These are phyloP conservation scores for Colletotrichum ledebouriae DNA, from an alignment of 2,329 filamentous ascomycete species.

Conservation along the genomic window DNA sequence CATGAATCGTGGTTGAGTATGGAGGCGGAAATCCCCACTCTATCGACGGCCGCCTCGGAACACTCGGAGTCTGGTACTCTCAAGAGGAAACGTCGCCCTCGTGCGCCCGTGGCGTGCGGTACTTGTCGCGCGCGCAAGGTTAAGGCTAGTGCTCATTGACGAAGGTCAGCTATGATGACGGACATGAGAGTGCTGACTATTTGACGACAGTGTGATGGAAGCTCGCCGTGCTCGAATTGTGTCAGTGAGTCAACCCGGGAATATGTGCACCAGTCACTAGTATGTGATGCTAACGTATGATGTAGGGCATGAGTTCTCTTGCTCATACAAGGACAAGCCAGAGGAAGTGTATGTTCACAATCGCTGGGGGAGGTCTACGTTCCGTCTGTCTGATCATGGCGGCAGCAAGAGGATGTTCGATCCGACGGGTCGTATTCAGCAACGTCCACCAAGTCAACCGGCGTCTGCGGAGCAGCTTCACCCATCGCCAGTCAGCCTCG, in stretches of 20 bases:
- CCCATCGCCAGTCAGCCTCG: conserved; percentile 31
- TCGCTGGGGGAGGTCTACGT: not conserved
- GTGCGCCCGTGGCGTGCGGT: conserved; percentile 37
- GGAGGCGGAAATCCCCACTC: conserved; percentile 22
- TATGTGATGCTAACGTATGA: not conserved
- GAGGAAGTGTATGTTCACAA: conserved; percentile 22
- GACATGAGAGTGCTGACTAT: not conserved
- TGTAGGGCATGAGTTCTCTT: conserved; percentile 38
- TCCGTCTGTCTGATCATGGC: not conserved
- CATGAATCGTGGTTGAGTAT: conserved; percentile 3
- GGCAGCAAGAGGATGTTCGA: conserved; percentile 11
- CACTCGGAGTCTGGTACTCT: conserved; percentile 20
- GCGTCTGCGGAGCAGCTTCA: conserved; percentile 22
- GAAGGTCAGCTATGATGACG: not conserved
- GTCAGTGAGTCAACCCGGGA: conserved; percentile 29
- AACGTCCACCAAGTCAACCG: conserved; percentile 15
- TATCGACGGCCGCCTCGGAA: conserved; percentile 17
- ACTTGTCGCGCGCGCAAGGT: conserved; percentile 41
- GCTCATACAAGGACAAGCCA: conserved; percentile 28
- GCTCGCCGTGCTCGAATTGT: conserved; percentile 39
- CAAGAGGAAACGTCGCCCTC: conserved; percentile 39
- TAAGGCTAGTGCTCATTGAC: conserved; percentile 31
- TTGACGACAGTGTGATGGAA: conserved; percentile 37
- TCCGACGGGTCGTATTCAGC: conserved; percentile 17
- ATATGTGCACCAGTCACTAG: not conserved